Percentiles rank a stretch among this genome's conserved stretches.
Evolutionary conservation across 23 red algal species (phyloP).

Genomic region (Chondrus crispus): DNA sequence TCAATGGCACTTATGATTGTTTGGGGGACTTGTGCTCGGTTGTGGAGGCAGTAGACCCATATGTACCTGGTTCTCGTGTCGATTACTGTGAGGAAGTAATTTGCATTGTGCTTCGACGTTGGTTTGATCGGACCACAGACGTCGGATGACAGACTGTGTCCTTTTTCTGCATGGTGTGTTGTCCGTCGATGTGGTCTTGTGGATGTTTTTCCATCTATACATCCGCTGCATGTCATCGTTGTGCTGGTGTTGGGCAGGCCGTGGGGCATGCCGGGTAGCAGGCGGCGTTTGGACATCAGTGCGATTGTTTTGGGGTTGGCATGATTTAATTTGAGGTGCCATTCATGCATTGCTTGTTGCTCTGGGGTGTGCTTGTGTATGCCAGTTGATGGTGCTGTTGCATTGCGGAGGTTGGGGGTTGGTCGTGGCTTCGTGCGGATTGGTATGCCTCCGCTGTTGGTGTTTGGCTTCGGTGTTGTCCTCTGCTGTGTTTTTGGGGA

Average conservation of each 20-base stretch:
- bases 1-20: neutral
- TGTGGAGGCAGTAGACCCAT: neutral
- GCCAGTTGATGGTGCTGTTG: too few relatives aligned
- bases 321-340: neutral
- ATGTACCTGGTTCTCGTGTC: neutral
- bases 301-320: neutral
- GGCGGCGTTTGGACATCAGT: neutral
- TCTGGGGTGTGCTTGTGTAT: too few relatives aligned
- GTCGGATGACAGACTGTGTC: neutral
- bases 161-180: neutral
- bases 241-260: neutral
- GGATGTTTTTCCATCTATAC: neutral
- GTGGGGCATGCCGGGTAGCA: neutral
- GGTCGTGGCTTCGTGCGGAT: too few relatives aligned
- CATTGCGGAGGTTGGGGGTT: too few relatives aligned
- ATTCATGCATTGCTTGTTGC: too few relatives aligned
- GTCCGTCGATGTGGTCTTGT: neutral
- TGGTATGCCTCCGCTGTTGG: too few relatives aligned
- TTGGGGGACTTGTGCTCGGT: neutral
- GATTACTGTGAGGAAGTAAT: neutral
- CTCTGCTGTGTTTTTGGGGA: too few relatives aligned
- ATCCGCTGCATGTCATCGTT: neutral
- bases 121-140: neutral
- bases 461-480: too few relatives aligned
- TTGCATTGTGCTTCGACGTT: neutral